phyloP scores from a whole-genome alignment of 192 early-diverging fungal species.

The Geranomyces variabilis region DNA sequence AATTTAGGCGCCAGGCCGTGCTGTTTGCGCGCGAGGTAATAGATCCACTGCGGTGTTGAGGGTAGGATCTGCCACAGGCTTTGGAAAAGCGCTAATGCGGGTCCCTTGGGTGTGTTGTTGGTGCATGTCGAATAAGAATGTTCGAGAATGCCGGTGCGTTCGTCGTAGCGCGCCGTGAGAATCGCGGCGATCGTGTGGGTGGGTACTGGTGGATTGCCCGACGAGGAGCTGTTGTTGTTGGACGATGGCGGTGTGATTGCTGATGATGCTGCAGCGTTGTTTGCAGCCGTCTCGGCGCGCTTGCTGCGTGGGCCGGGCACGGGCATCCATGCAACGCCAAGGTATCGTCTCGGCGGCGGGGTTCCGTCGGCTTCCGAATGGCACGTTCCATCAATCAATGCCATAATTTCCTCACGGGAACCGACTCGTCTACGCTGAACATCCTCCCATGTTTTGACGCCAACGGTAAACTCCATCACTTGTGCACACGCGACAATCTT shows the following conservation, averaged over 20 bases:
- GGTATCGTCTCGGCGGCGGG: neutral
- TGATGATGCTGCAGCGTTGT: neutral
- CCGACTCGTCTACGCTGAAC: neutral
- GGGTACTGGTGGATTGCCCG: neutral
- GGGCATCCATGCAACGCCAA: constrained; percentile 10
- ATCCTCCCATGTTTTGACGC: constrained; percentile 1
- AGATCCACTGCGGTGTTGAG: neutral
- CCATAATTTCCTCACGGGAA: neutral
- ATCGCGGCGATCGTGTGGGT: constrained; percentile 2
- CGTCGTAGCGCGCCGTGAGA: neutral
- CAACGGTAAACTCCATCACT: constrained; percentile 1
- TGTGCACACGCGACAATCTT: neutral
- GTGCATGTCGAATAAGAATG: neutral
- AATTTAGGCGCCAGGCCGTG: neutral
- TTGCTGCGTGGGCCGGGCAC: constrained; percentile 5
- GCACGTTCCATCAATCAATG: neutral
- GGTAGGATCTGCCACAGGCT: neutral
- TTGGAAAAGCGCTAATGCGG: neutral
- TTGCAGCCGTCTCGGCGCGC: neutral
- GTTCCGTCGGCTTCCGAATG: no score
- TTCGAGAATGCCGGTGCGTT: neutral
- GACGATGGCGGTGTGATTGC: no score
- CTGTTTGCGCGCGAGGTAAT: constrained; percentile 1
- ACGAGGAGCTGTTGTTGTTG: neutral
- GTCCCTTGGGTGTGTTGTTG: constrained; percentile 14